Conservation (phyloP, 805 yeast species). For the Candida montana region DNA sequence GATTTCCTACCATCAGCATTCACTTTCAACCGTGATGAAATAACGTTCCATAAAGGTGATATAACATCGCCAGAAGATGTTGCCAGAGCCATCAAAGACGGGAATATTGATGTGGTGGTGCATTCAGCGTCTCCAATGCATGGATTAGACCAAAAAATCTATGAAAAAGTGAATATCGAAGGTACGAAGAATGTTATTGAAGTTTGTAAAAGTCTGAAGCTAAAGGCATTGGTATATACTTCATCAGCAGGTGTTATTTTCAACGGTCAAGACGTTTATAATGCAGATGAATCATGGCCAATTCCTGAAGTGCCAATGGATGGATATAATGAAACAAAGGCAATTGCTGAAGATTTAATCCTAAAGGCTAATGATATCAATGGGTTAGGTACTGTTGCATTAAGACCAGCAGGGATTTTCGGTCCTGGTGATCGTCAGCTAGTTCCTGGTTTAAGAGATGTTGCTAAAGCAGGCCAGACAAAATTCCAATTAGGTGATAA, state of each 20-base stretch:
- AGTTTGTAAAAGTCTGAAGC: constrained; percentile 46
- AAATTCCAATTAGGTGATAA: constrained; percentile 94
- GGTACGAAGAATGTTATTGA: constrained; percentile 77
- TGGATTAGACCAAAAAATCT: constrained; percentile 75
- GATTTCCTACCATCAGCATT: constrained; percentile 63
- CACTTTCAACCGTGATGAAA: constrained; percentile 57
- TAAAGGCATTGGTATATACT: constrained; percentile 79
- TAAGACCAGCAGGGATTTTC: constrained; percentile 96
- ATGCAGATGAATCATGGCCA: constrained; percentile 94
- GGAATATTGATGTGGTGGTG: constrained; percentile 71
- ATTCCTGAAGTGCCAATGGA: constrained; percentile 92
- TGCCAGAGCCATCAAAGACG: constrained; percentile 47
- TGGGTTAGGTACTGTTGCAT: constrained; percentile 69
- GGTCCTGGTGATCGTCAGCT: constrained; percentile 98
- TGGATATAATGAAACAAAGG: constrained; percentile 93
- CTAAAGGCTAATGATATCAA: constrained; percentile 60
- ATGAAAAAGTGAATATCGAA: constrained; percentile 82
- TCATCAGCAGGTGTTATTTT: constrained; percentile 97
- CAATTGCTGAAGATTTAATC: constrained; percentile 80
- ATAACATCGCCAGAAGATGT: constrained; percentile 72
- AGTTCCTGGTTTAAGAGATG: constrained; percentile 86
- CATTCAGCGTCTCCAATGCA: constrained; percentile 98
- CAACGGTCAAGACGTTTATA: constrained; percentile 87
- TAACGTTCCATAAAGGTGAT: constrained; percentile 74
- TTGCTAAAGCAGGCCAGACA: constrained; percentile 79